Base-by-base conservation (phyloP, 2,329 filamentous ascomycete genomes). In the Claviceps purpurea region DNA sequence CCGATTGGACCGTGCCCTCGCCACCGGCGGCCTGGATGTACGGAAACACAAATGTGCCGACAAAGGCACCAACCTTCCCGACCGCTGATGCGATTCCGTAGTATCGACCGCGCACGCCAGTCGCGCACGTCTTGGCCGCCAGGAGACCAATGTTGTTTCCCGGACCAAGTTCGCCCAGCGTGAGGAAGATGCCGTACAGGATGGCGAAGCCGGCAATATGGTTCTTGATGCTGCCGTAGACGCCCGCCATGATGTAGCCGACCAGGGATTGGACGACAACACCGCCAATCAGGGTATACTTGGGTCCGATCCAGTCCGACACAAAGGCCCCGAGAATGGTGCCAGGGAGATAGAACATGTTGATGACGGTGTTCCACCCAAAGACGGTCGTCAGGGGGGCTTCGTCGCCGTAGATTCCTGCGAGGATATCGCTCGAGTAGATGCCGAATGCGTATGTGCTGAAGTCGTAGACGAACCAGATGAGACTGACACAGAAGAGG, bases 391-490 rank as follows among this genome's bases (percentile, higher is more conserved):
- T 91, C 1, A 95, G 71, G 0, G 84, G 77, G 0, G 79, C 73
- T 4, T 64, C 60, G 0, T 73, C 62, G 10, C 79, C 78, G 43
- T 84, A 81, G 30, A 88, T 77, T 54, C 79, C 82, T 41, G 71
- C 65, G 0, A 94, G 70, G 60, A 95, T 91, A 1, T 81, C 77
- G 1, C 84, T 83, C 0, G 85, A 87, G 70, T 93, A 96, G 61
- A 95, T 88, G 50, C 85, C 78, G 64, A 95, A 95, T 0, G 85
- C 84, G 65, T 95, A 95, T 2, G 81, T 72, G 2, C 84, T 87
- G 68, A 95, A 95, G 93, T 89, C 82, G 64, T 89, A 94, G 56
- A 91, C 77, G 67, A 93, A 93, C 88, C 89, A 94, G 62, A 94
- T 86, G 22, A 83, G 59, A 56, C 79, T 81, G 51, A 93, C 85